phyloP scores from a whole-genome alignment of 371 early-diverging fungal species.

The Mortierella sp. region DNA sequence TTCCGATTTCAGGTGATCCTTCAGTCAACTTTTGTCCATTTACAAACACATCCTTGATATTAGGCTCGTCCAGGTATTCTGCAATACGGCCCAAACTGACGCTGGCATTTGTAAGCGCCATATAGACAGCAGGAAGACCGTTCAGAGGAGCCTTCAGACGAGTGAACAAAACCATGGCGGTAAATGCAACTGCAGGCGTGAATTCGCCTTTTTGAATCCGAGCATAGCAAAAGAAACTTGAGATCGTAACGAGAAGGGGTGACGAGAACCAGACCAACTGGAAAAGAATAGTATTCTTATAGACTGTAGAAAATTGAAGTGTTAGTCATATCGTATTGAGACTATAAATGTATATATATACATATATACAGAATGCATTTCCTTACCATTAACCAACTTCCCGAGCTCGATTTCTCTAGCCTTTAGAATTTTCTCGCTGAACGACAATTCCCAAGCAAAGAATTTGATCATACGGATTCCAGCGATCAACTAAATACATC shows the following conservation, averaged over 20 bases:
- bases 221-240: slow-evolving; percentile 70
- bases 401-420: slow-evolving; percentile 66
- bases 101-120: slow-evolving; percentile 67
- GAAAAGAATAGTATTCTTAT: slow-evolving; percentile 59
- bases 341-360: slow-evolving; percentile 16
- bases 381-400: slow-evolving; percentile 58
- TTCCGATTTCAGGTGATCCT: slow-evolving; percentile 60
- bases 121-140: slow-evolving; percentile 67
- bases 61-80: slow-evolving; percentile 67
- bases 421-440: slow-evolving; percentile 63
- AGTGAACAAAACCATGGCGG: slow-evolving; percentile 69
- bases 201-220: slow-evolving; percentile 68
- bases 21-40: slow-evolving; percentile 19
- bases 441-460: slow-evolving; percentile 77
- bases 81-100: slow-evolving; percentile 68
- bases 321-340: not conserved
- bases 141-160: slow-evolving; percentile 70
- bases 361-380: slow-evolving; percentile 40
- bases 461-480: slow-evolving; percentile 82
- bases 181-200: slow-evolving; percentile 75
- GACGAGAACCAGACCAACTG: slow-evolving; percentile 61
- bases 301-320: slow-evolving; percentile 15
- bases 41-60: slow-evolving; percentile 56
- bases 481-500: slow-evolving; percentile 64
- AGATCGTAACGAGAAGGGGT: slow-evolving; percentile 68